Evolutionary conservation across 306 rosid species (phyloP).

Genomic region (Prunus padus): DNA sequence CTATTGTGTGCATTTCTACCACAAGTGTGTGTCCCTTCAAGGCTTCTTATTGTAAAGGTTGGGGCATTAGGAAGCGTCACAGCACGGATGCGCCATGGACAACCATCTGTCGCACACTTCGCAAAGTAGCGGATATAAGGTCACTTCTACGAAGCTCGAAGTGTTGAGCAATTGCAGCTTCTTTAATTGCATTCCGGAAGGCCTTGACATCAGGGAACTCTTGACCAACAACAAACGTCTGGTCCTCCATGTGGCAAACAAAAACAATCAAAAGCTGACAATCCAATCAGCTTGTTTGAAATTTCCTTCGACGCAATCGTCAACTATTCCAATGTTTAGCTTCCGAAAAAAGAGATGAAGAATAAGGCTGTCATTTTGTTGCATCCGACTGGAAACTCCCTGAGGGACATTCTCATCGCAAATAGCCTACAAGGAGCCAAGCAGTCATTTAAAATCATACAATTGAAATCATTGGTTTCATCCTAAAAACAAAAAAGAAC

Average conservation of each 20-base stretch:
- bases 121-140: slow-evolving; percentile 90
- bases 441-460: slow-evolving; percentile 17
- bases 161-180: slow-evolving; percentile 95
- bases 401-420: slow-evolving; percentile 16
- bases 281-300: neutral
- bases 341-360: slow-evolving; percentile 21
- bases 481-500: too few species aligned
- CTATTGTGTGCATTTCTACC: slow-evolving; percentile 81
- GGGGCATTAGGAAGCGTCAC: slow-evolving; percentile 80
- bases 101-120: slow-evolving; percentile 79
- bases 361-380: slow-evolving; percentile 23
- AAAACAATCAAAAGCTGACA: slow-evolving; percentile 16
- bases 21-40: slow-evolving; percentile 88
- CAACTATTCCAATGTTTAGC: slow-evolving; percentile 31
- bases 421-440: slow-evolving; percentile 38
- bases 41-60: slow-evolving; percentile 74
- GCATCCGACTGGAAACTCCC: slow-evolving; percentile 7
- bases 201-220: slow-evolving; percentile 89
- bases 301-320: slow-evolving; percentile 15
- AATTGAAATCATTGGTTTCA: neutral
- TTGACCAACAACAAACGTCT: slow-evolving; percentile 80
- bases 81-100: slow-evolving; percentile 97
- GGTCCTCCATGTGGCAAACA: slow-evolving; percentile 60
- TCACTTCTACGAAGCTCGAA: slow-evolving; percentile 94
- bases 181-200: slow-evolving; percentile 84